phyloP scores from a whole-genome alignment of 2,329 filamentous ascomycete species.

The Pseudocercospora ulei region DNA sequence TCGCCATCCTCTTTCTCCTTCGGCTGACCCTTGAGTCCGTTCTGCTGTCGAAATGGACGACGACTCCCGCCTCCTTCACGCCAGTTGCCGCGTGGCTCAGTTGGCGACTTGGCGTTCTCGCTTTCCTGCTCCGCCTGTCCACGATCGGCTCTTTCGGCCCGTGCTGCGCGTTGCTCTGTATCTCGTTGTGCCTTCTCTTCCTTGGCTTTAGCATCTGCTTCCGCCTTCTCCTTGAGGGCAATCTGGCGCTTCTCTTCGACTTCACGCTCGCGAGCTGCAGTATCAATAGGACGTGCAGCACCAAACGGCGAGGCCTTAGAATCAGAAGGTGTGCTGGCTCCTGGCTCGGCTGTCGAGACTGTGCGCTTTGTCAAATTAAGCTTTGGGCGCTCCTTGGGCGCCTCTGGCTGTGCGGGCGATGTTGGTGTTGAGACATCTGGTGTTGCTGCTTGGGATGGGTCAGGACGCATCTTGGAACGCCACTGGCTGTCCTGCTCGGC shows the following conservation, averaged over 20 bases:
- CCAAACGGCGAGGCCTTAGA: conserved; percentile 89
- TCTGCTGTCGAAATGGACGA: conserved; percentile 26
- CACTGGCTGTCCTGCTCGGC: conserved; percentile 90
- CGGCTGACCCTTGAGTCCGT: conserved; percentile 29
- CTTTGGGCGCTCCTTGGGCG: conserved; percentile 60
- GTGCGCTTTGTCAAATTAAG: conserved; percentile 87
- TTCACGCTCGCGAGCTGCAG: conserved; percentile 74
- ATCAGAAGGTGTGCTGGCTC: conserved; percentile 43
- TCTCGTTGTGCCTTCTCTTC: conserved; percentile 54
- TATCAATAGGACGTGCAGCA: conserved; percentile 87
- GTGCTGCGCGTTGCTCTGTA: conserved; percentile 50
- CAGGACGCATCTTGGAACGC: conserved; percentile 85
- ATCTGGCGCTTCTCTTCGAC: conserved; percentile 79
- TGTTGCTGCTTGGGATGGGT: conserved; percentile 54
- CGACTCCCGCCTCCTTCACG: conserved; percentile 16
- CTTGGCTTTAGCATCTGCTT: conserved; percentile 75
- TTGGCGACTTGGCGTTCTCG: conserved; percentile 36
- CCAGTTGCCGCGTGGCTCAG: conserved; percentile 23
- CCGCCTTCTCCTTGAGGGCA: conserved; percentile 68
- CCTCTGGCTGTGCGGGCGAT: conserved; percentile 54
- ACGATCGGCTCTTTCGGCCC: conserved; percentile 29
- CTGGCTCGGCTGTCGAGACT: conserved; percentile 61
- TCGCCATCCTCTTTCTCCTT: conserved; percentile 37
- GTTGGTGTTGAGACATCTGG: conserved; percentile 67
- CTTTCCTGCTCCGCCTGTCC: conserved; percentile 29